Base-by-base conservation (phyloP, 2,329 filamentous ascomycete genomes). In the Fusarium temperatum region DNA sequence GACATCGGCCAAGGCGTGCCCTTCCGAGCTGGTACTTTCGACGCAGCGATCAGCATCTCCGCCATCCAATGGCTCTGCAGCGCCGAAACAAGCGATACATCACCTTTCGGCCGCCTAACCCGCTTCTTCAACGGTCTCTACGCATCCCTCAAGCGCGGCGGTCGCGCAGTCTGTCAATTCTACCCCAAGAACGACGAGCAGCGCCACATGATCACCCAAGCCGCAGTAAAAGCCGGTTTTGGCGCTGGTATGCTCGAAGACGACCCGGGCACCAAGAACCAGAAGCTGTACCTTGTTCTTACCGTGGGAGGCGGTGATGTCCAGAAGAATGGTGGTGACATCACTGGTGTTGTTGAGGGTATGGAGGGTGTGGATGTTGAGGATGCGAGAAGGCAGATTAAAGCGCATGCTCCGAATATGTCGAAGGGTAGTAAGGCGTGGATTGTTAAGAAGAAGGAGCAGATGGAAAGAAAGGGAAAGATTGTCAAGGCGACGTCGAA, bases 31-130 rank as follows among this genome's bases (percentile, higher is more conserved):
- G 96, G 96, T 38, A 90, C 92, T 0, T 99, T 99, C 80, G 96
- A 99, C 81, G 96, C 96, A 1, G 96, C 96, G 28, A 95, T 99
- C 77, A 95, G 92, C 79, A 98, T 99, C 81, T 94, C 91, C 76
- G 96, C 96, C 2, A 93, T 99, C n/a, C 96, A 99, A 83, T 99
- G 96, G 96, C 87, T 99, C 36, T 99, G 96, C 83, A 98, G 98
- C 82, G 96, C 96, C 45, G 96, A 98, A 82, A 93, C 89, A 68
- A 94, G 90, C 80, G 94, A 97, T 56, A 95, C 96, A 1, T 93
- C 89, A 2, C 93, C 95, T 2, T 89, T 93, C 35, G 94, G 93
- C 0, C 87, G 96, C 11, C 83, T 99, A 32, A 89, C 90, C 9
- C 87, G 96, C 50, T 99, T 99, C 81, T 99, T 99, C 82, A 94